A percentile compares a stretch with the other conserved stretches of the same genome.
These are phyloP conservation scores for Mycena vulgaris DNA, from an alignment of 768 basidiomycete species.

Conservation along the genomic window DNA sequence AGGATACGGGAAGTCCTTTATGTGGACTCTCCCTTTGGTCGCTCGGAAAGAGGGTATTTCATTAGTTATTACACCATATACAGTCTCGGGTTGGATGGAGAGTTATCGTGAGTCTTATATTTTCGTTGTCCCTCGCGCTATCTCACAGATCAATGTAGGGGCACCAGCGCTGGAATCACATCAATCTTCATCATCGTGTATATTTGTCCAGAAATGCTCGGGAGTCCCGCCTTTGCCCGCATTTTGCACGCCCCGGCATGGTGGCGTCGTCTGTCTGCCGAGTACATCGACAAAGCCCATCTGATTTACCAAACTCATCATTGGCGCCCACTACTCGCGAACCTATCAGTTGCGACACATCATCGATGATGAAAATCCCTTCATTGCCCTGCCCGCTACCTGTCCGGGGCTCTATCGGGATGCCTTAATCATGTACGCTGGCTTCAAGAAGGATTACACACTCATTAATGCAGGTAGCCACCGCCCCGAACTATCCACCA, in stretches of 20 bases:
- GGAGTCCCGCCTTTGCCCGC: conserved; percentile 39
- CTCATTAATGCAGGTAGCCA: conserved; percentile 39
- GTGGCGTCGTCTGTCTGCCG: conserved; percentile 35
- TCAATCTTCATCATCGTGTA: conserved; percentile 38
- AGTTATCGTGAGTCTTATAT: not conserved
- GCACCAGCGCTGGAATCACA: conserved; percentile 6
- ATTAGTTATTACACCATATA: too few relatives aligned
- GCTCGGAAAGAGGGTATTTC: conserved; percentile 33
- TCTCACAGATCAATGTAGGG: not conserved
- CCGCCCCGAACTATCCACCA: conserved; percentile 39
- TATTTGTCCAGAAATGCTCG: conserved; percentile 44
- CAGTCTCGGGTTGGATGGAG: too few relatives aligned
- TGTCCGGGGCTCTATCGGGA: conserved; percentile 32
- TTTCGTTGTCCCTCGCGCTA: not conserved
- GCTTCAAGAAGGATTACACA: conserved; percentile 27
- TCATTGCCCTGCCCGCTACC: conserved; percentile 38
- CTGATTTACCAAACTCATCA: conserved; percentile 31
- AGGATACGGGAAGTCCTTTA: conserved; percentile 41
- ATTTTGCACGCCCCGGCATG: conserved; percentile 35
- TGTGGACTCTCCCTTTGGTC: conserved; percentile 41
- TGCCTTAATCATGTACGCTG: conserved; percentile 32
- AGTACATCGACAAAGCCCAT: conserved; percentile 44
- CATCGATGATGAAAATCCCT: conserved; percentile 30
- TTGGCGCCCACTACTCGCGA: conserved; percentile 36
- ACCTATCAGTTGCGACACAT: conserved; percentile 29